Conservation (phyloP, 2,329 filamentous ascomycete genomes). For the Cordyceps sp. region DNA sequence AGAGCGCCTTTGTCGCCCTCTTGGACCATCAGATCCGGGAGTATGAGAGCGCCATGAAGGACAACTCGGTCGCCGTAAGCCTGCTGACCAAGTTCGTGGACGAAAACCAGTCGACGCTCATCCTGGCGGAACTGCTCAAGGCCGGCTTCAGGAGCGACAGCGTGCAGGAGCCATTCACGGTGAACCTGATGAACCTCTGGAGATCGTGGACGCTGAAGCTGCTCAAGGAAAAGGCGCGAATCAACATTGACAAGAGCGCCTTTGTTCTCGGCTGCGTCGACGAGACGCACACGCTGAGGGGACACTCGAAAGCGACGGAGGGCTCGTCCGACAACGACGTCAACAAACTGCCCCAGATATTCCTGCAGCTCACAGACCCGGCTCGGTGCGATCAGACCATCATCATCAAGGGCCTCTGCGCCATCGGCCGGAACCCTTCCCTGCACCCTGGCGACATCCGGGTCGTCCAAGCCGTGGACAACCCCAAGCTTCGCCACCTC, state of each 20-base stretch:
- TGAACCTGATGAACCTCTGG: constrained; percentile 70
- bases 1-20: constrained; percentile 48
- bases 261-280: constrained; percentile 83
- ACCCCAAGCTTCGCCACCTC: constrained; percentile 55
- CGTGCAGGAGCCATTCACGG: constrained; percentile 59
- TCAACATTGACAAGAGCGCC: constrained; percentile 66
- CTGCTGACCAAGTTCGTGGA: constrained; percentile 66
- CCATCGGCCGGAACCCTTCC: constrained; percentile 83
- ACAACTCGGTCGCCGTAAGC: constrained; percentile 44
- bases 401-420: constrained; percentile 59
- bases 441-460: constrained; percentile 86
- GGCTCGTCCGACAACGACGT: constrained; percentile 23
- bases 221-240: constrained; percentile 82
- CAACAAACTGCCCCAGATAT: constrained; percentile 62
- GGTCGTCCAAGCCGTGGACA: constrained; percentile 69
- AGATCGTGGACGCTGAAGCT: constrained; percentile 76
- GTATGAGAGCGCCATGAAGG: constrained; percentile 53
- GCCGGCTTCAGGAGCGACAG: constrained; percentile 58
- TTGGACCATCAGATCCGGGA: constrained; percentile 49
- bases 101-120: constrained; percentile 64
- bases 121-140: constrained; percentile 57
- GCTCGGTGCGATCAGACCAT: constrained; percentile 36
- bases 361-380: constrained; percentile 59
- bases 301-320: constrained; percentile 40
- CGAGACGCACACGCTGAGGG: constrained; percentile 60